Evolutionary conservation across 495 filamentous ascomycete genomes (phyloP).

Genomic region (Bacidia rubella): DNA sequence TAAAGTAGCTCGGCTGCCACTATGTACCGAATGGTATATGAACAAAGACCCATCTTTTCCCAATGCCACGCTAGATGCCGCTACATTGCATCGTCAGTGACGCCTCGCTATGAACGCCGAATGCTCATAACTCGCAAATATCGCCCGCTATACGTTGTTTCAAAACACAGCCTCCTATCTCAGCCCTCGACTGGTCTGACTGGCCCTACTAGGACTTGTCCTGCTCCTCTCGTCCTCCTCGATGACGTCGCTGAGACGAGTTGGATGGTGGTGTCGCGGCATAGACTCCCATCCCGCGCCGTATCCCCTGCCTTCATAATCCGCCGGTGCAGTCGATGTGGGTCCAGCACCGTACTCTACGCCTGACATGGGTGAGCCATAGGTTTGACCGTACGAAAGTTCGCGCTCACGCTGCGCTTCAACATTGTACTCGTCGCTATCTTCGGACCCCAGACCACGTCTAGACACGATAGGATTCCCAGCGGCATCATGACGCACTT

Average conservation of each 20-base stretch:
- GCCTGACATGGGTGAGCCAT: slow-evolving; percentile 22
- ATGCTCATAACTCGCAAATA: background rate
- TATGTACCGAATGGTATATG: background rate
- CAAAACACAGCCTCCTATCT: too few relatives aligned
- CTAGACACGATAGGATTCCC: slow-evolving; percentile 31
- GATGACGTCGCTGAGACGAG: slow-evolving; percentile 82
- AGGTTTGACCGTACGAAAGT: slow-evolving; percentile 33
- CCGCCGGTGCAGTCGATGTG: slow-evolving; percentile 23
- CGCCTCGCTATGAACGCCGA: slow-evolving; percentile 4
- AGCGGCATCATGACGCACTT: slow-evolving; percentile 34
- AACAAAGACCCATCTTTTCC: background rate
- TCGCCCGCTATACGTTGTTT: too few relatives aligned
- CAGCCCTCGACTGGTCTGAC: slow-evolving; percentile 24
- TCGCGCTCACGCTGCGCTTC: slow-evolving; percentile 33
- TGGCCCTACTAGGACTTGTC: slow-evolving; percentile 44
- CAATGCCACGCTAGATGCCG: background rate
- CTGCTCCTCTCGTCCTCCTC: slow-evolving; percentile 53
- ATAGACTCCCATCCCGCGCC: slow-evolving; percentile 56
- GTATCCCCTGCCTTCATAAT: slow-evolving; percentile 53
- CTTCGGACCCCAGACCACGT: slow-evolving; percentile 27
- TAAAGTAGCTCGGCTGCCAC: background rate
- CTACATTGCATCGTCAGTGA: background rate
- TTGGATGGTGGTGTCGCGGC: slow-evolving; percentile 88
- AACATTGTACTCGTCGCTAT: slow-evolving; percentile 42
- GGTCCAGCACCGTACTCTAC: slow-evolving; percentile 19